Evolutionary conservation across 2,329 filamentous ascomycete genomes (phyloP).

Genomic region (Pseudopithomyces chartarum): DNA sequence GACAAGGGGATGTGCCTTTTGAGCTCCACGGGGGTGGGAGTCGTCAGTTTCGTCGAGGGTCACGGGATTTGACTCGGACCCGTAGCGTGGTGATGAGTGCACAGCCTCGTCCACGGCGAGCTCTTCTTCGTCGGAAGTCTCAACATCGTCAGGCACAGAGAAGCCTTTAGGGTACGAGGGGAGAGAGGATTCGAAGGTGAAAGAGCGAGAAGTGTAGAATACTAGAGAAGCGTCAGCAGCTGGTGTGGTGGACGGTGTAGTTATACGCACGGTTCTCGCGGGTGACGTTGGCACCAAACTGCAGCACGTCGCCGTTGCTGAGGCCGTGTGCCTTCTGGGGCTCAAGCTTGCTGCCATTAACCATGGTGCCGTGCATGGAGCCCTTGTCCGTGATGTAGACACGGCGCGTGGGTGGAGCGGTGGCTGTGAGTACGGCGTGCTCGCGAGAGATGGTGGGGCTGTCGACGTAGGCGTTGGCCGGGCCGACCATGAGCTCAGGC

Average conservation of each 20-base stretch:
- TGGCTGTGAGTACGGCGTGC: conserved; percentile 60
- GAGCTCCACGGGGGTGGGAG: too few relatives aligned
- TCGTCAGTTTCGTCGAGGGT: conserved; percentile 36
- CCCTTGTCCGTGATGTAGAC: conserved; percentile 60
- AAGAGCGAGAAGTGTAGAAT: conserved; percentile 38
- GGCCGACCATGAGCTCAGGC: conserved; percentile 47
- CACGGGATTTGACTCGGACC: conserved; percentile 35
- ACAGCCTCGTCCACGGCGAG: conserved; percentile 9
- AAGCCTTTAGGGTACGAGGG: conserved; percentile 31
- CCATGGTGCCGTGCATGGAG: conserved; percentile 66
- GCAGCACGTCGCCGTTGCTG: conserved; percentile 38
- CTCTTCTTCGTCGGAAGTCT: conserved; percentile 30
- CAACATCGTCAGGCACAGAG: conserved; percentile 38
- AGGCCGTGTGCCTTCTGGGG: conserved; percentile 29
- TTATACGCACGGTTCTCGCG: conserved; percentile 37
- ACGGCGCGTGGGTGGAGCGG: conserved; percentile 18
- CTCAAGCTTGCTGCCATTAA: conserved; percentile 52
- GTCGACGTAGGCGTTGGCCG: conserved; percentile 70
- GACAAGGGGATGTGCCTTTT: conserved; percentile 8
- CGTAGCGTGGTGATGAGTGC: conserved; percentile 15
- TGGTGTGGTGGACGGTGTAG: background rate
- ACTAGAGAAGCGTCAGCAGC: conserved; percentile 26
- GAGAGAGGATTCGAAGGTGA: conserved; percentile 30
- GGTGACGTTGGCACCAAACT: conserved; percentile 44
- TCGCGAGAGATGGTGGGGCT: conserved; percentile 73